Evolutionary conservation across 306 rosid species (phyloP).

Genomic region (Styphnolobium japonicum): DNA sequence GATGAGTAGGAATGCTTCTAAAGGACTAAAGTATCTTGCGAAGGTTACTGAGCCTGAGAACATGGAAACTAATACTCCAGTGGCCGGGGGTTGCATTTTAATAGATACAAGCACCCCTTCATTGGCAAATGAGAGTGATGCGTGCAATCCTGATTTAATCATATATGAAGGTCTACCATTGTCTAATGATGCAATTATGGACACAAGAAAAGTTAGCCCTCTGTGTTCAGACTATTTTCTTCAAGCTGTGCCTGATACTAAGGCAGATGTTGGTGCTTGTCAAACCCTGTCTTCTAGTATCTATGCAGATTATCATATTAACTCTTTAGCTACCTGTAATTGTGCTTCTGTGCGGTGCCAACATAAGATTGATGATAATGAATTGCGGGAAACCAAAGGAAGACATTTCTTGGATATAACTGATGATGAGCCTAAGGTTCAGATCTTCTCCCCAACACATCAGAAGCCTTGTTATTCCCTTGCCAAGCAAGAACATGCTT

Average conservation of each 20-base stretch:
- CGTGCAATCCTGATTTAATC: conserved; percentile 19
- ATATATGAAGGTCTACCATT: conserved; percentile 16
- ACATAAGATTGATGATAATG: conserved; percentile 37
- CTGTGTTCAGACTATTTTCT: conserved; percentile 56
- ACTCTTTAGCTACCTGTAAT: conserved; percentile 32
- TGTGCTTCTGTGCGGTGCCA: conserved; percentile 29
- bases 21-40: conserved; percentile 14
- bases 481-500: conserved; percentile 81
- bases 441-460: conserved; percentile 28
- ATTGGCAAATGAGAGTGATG: conserved; percentile 32
- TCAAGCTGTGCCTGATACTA: conserved; percentile 27
- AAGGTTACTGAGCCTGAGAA: conserved; percentile 37
- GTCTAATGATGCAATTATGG: conserved; percentile 25
- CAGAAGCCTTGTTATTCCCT: conserved; percentile 43
- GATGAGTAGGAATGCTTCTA: conserved; percentile 38
- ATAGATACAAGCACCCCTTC: conserved; percentile 28
- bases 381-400: conserved; percentile 39
- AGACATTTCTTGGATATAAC: conserved; percentile 29
- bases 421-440: conserved; percentile 36
- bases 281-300: conserved; percentile 34
- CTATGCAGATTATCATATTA: conserved; percentile 40
- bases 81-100: conserved; percentile 30
- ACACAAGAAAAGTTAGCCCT: conserved; percentile 35
- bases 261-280: conserved; percentile 31
- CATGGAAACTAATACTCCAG: conserved; percentile 24